phyloP scores from a whole-genome alignment of 2,329 filamentous ascomycete species.

The Aspergillus sp. region DNA sequence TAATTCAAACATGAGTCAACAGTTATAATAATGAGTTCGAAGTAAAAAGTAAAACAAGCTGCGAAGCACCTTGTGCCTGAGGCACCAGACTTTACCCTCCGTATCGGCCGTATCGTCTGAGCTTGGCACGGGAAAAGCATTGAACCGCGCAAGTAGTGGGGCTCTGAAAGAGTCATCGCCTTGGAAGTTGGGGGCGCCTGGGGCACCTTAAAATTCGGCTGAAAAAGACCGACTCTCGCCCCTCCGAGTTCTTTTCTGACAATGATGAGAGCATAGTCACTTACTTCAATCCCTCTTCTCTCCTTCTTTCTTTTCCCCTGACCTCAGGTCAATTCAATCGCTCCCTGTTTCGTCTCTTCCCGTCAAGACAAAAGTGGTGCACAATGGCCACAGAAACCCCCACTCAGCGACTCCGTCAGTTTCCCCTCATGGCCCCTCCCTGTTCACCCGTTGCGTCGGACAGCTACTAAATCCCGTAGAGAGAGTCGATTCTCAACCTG shows the following conservation, averaged over 20 bases:
- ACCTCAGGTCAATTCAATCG: not conserved
- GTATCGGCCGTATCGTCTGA: not conserved
- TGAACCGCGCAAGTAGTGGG: conserved; percentile 1
- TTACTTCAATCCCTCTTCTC: conserved; percentile 1
- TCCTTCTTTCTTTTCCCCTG: not conserved
- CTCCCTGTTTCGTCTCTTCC: not conserved
- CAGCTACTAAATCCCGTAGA: conserved; percentile 61
- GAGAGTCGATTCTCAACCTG: conserved; percentile 68
- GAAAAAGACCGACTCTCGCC: not conserved
- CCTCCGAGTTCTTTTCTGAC: not conserved
- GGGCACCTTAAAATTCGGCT: not conserved
- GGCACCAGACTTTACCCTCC: not conserved
- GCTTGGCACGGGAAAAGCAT: conserved; percentile 2
- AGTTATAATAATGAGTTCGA: too few relatives aligned
- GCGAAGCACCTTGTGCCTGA: not conserved
- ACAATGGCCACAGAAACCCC: conserved; percentile 33
- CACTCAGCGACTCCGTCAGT: conserved; percentile 45
- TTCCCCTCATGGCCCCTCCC: conserved; percentile 23
- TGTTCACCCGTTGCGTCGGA: conserved; percentile 24
- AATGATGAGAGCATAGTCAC: conserved; percentile 6
- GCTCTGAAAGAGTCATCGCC: conserved; percentile 14
- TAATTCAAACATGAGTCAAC: not conserved
- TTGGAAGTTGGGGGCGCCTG: not conserved
- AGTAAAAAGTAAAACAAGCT: not conserved
- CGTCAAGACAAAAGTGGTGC: not conserved